Conservation (phyloP, 306 rosid species). For the Betula pendula region DNA sequence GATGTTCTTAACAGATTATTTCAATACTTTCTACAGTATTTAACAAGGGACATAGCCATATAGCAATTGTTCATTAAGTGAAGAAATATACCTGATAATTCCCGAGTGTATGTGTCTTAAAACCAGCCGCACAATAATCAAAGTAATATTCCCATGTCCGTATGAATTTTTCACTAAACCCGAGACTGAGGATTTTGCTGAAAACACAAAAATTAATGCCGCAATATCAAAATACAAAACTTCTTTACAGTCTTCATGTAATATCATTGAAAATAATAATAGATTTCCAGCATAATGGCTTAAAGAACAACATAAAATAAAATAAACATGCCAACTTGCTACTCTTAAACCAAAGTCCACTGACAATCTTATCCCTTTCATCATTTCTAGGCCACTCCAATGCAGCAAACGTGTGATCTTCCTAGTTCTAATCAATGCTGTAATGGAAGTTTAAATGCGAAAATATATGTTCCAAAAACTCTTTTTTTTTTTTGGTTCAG, state of each 20-base stretch:
- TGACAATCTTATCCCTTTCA: not conserved
- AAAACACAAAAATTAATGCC: not conserved
- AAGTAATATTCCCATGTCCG: slow-evolving; percentile 59
- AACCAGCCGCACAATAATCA: slow-evolving; percentile 51
- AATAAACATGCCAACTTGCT: not conserved
- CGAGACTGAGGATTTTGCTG: slow-evolving; percentile 44
- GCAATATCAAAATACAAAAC: not conserved
- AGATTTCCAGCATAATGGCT: not conserved
- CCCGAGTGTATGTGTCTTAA: slow-evolving; percentile 42
- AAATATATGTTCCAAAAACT: not conserved
- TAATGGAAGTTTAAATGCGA: not conserved
- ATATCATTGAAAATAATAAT: not conserved
- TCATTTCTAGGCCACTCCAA: too few relatives aligned
- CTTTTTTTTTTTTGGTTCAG: not conserved
- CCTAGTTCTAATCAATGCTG: too few relatives aligned
- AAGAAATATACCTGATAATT: slow-evolving; percentile 44
- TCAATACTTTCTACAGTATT: not conserved
- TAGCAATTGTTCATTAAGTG: not conserved
- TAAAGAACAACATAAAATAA: not conserved
- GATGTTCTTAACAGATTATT: too few relatives aligned
- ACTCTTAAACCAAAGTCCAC: not conserved
- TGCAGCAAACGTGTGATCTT: too few relatives aligned
- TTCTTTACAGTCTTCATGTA: not conserved
- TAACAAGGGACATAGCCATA: too few relatives aligned
- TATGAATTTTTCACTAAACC: slow-evolving; percentile 47